These are phyloP conservation scores for Aspergillus campestris DNA, from an alignment of 495 filamentous ascomycete species.

Conservation along the genomic window DNA sequence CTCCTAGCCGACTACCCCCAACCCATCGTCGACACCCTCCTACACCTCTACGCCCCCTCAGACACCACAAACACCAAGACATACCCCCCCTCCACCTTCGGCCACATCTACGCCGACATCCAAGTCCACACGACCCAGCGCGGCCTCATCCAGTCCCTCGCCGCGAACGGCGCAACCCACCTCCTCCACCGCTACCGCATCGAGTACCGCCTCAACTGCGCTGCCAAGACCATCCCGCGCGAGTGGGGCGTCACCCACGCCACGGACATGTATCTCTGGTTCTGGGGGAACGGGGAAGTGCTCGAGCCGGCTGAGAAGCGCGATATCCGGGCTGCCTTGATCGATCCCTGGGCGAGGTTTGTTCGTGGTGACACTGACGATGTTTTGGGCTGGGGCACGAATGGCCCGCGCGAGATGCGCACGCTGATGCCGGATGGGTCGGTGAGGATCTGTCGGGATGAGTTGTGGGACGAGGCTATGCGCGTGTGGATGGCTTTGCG, in stretches of 20 bases:
- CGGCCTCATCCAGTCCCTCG: conserved; percentile 28
- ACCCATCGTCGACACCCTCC: conserved; percentile 30
- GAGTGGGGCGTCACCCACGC: conserved; percentile 52
- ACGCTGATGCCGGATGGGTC: conserved; percentile 35
- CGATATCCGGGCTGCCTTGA: conserved; percentile 25
- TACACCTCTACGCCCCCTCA: conserved; percentile 36
- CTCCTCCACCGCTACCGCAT: conserved; percentile 40
- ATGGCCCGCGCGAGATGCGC: conserved; percentile 23
- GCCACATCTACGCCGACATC: conserved; percentile 48
- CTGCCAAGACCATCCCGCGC: conserved; percentile 28
- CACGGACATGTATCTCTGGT: conserved; percentile 49
- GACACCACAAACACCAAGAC: conserved; percentile 20
- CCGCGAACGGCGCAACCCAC: conserved; percentile 14
- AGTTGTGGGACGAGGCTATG: conserved; percentile 37
- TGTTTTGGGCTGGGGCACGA: conserved; percentile 24
- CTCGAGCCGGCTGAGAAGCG: conserved; percentile 36
- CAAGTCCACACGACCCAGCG: conserved; percentile 44
- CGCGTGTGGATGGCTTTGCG: conserved; percentile 36
- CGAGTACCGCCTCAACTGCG: conserved; percentile 40
- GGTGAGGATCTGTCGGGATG: conserved; percentile 38
- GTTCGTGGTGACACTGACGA: conserved; percentile 25
- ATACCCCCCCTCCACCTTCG: conserved; percentile 42
- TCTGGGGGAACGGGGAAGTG: conserved; percentile 43
- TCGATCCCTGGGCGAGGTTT: conserved; percentile 37
- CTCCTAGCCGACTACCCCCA: conserved; percentile 47